These are phyloP conservation scores for Raphidocelis subcapitata DNA, from an alignment of 139 green algal species.

Conservation along the genomic window DNA sequence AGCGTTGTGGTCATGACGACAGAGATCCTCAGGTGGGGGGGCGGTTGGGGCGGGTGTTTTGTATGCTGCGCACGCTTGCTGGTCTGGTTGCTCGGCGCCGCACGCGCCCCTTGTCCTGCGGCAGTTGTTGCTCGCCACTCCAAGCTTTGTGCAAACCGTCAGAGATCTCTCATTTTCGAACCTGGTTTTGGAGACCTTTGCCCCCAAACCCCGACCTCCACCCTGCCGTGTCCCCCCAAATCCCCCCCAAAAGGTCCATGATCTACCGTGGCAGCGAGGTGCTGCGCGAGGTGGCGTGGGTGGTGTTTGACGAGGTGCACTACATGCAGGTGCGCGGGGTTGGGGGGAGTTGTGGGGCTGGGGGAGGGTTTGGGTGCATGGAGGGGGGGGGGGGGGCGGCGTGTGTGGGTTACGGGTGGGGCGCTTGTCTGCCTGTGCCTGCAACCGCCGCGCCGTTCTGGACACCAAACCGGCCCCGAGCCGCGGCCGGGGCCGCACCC, in stretches of 20 bases:
- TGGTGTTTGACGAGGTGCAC: slow-evolving; percentile 99
- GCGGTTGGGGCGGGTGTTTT: background rate
- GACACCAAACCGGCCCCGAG: too few species aligned
- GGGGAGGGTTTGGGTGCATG: too few species aligned
- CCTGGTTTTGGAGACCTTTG: background rate
- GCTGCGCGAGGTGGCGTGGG: slow-evolving; percentile 87
- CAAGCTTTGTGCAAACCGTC: background rate
- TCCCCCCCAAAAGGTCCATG: slow-evolving; percentile 42
- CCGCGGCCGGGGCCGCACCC: too few species aligned
- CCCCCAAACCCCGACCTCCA: background rate
- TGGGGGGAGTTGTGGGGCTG: too few species aligned
- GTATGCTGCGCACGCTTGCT: too few species aligned
- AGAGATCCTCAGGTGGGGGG: slow-evolving; percentile 86
- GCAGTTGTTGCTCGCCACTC: too few species aligned
- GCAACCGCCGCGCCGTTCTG: background rate
- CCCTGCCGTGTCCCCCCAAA: background rate
- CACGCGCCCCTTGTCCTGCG: too few species aligned
- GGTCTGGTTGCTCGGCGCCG: too few species aligned
- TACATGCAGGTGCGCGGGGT: slow-evolving; percentile 77
- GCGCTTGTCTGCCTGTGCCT: background rate
- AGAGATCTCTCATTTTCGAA: background rate
- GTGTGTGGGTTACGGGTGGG: background rate
- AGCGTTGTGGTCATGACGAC: slow-evolving; percentile 98
- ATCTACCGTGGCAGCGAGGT: slow-evolving; percentile 74
- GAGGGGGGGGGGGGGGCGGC: too few species aligned